Conservation (phyloP, 75 land plant genomes). For the Chamaecyparis obtusa region DNA sequence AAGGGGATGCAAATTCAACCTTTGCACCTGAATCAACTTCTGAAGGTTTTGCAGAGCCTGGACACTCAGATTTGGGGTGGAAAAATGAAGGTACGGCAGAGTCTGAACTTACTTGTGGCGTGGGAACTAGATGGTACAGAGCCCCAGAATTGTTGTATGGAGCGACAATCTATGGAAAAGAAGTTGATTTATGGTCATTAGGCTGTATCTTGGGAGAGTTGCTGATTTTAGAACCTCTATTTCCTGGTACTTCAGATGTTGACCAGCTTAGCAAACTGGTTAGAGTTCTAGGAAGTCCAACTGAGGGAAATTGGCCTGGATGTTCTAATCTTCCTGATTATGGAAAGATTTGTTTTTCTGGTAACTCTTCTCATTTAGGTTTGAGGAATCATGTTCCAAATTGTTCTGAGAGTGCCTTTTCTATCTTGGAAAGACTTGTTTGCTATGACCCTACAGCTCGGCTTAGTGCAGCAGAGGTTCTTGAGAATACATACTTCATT, state of each 20-base stretch:
- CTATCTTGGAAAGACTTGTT: slow-evolving; percentile 54
- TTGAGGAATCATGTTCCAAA: slow-evolving; percentile 46
- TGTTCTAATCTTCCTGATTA: slow-evolving; percentile 75
- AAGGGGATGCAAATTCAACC: neutral
- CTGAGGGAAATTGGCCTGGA: slow-evolving; percentile 66
- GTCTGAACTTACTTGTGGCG: slow-evolving; percentile 71
- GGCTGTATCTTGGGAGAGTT: slow-evolving; percentile 95
- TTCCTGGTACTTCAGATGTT: slow-evolving; percentile 82
- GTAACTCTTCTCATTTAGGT: slow-evolving; percentile 45
- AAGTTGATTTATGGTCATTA: slow-evolving; percentile 89
- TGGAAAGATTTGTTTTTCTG: slow-evolving; percentile 56
- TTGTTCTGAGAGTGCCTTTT: slow-evolving; percentile 44
- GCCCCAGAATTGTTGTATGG: slow-evolving; percentile 95
- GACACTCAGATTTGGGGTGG: slow-evolving; percentile 8
- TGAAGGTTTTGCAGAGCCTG: slow-evolving; percentile 9
- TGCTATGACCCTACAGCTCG: slow-evolving; percentile 63
- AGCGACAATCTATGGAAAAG: slow-evolving; percentile 65
- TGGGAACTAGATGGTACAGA: slow-evolving; percentile 92
- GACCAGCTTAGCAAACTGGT: slow-evolving; percentile 83
- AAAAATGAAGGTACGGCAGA: slow-evolving; percentile 19
- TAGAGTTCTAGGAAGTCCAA: slow-evolving; percentile 63
- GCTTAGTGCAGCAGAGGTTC: slow-evolving; percentile 59
- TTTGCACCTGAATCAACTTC: neutral
- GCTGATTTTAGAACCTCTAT: slow-evolving; percentile 62
- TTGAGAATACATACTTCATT: slow-evolving; percentile 55